These are phyloP conservation scores for Nicotiana benthamiana DNA, from an alignment of 257 asterid species.

Conservation along the genomic window DNA sequence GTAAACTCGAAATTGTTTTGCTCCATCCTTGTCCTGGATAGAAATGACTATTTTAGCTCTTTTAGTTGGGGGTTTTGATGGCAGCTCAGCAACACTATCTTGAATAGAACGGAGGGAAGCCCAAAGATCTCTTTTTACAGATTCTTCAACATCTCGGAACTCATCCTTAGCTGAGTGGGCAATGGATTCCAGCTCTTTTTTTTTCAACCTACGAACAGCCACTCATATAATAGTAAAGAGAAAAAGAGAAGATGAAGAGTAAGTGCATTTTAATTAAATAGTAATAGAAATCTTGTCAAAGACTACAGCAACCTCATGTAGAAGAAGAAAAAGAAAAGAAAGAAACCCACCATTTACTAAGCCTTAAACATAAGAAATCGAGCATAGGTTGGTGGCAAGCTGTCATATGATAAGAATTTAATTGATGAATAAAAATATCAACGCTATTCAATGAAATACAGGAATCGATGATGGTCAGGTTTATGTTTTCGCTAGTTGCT, in stretches of 20 bases:
- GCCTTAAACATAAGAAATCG: not conserved
- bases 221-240: constrained; percentile 12
- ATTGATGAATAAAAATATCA: not conserved
- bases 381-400: not conserved
- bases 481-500: not conserved
- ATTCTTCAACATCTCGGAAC: constrained; percentile 25
- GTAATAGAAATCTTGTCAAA: not conserved
- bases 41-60: constrained; percentile 21
- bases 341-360: not conserved
- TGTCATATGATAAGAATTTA: not conserved
- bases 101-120: constrained; percentile 9
- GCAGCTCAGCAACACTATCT: constrained; percentile 14
- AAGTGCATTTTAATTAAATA: not conserved
- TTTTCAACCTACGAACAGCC: constrained; percentile 49
- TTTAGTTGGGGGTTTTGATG: constrained; percentile 4
- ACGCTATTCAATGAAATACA: not conserved
- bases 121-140: constrained; percentile 17
- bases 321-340: not conserved
- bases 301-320: not conserved
- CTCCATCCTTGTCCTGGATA: constrained; percentile 17
- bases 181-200: constrained; percentile 64
- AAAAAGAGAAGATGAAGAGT: not conserved
- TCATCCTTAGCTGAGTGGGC: constrained; percentile 45
- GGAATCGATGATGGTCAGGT: not conserved
- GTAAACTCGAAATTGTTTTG: constrained; percentile 16